These are phyloP conservation scores for Puya raimondii DNA, from an alignment of 176 grass and related monocot genomes.

Conservation along the genomic window DNA sequence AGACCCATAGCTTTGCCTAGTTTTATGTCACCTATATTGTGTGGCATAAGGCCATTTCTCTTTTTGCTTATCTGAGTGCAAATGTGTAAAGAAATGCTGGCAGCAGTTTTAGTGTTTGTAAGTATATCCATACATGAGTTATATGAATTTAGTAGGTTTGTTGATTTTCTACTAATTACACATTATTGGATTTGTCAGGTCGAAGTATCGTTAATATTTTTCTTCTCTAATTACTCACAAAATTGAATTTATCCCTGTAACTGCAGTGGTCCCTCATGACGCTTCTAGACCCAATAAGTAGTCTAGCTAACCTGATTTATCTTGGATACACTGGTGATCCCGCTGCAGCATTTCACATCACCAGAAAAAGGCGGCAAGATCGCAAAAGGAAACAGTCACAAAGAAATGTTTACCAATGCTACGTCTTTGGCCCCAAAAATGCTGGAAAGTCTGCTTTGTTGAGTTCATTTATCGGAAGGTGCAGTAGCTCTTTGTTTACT, in stretches of 20 bases:
- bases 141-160: too few species aligned
- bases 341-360: slow-evolving; percentile 65
- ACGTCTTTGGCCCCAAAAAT: slow-evolving; percentile 82
- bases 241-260: not conserved
- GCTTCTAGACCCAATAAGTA: slow-evolving; percentile 70
- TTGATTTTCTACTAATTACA: too few species aligned
- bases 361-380: slow-evolving; percentile 82
- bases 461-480: slow-evolving; percentile 88
- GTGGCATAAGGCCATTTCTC: too few species aligned
- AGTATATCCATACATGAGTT: too few species aligned
- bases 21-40: too few species aligned
- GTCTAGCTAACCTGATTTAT: slow-evolving; percentile 84
- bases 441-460: slow-evolving; percentile 78
- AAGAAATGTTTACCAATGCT: slow-evolving; percentile 76
- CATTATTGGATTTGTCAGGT: too few species aligned
- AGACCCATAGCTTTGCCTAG: too few species aligned
- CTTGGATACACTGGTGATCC: slow-evolving; percentile 70
- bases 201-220: not conserved
- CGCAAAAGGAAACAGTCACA: slow-evolving; percentile 83
- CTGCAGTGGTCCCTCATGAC: slow-evolving; percentile 98
- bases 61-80: too few species aligned
- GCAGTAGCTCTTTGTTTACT: not conserved
- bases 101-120: too few species aligned
- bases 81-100: too few species aligned
- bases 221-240: not conserved